Evolutionary conservation across 768 basidiomycete genomes (phyloP).

Genomic region (Heimioporus sp.): DNA sequence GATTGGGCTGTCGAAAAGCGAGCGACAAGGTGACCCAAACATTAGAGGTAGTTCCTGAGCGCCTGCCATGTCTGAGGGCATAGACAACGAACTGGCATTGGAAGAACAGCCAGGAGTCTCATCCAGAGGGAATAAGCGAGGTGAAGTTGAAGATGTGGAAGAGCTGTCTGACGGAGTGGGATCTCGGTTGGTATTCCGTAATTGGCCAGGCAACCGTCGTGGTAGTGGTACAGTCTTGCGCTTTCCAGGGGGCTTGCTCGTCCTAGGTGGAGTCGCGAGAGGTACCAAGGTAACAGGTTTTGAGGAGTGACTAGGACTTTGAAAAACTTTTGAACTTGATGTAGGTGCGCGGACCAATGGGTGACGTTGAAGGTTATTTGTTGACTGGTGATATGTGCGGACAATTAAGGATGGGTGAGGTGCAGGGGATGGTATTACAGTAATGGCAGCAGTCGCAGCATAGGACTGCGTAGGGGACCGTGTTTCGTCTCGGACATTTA

Average conservation of each 20-base stretch:
- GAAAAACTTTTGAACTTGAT: slow-evolving; percentile 1
- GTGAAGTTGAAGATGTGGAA: slow-evolving; percentile 2
- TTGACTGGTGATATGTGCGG: background rate
- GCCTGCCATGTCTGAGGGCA: background rate
- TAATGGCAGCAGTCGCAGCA: slow-evolving; percentile 18
- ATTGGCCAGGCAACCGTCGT: slow-evolving; percentile 1
- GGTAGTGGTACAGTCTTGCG: slow-evolving; percentile 10
- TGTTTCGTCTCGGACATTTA: slow-evolving; percentile 13
- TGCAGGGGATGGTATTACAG: slow-evolving; percentile 12
- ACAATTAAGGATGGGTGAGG: slow-evolving; percentile 15
- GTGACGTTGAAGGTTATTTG: background rate
- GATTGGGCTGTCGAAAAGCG: background rate
- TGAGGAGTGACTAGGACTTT: background rate
- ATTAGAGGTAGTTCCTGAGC: background rate
- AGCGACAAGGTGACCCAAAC: background rate
- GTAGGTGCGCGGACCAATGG: background rate
- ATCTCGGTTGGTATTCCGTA: background rate
- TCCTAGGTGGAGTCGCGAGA: background rate
- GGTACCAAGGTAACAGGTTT: slow-evolving; percentile 12
- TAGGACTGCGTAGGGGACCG: background rate
- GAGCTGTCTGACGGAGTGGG: slow-evolving; percentile 7
- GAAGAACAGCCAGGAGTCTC: slow-evolving; percentile 4
- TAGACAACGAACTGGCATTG: background rate
- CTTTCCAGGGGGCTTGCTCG: background rate
- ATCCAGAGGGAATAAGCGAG: slow-evolving; percentile 1